phyloP scores from a whole-genome alignment of 2,329 filamentous ascomycete genomes.

The Bipolaris victoriae region DNA sequence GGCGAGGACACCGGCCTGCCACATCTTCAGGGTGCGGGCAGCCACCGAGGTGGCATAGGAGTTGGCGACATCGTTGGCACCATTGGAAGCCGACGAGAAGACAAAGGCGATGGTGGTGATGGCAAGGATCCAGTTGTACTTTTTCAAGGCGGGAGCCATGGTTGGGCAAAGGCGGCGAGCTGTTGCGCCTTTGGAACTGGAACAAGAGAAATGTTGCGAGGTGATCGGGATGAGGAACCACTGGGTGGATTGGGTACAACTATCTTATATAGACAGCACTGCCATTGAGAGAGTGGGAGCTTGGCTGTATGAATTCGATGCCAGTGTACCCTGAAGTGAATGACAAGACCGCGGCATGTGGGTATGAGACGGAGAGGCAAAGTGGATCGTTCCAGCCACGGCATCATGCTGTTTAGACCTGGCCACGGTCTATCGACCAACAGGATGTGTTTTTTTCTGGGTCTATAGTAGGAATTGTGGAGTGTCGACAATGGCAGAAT shows the following conservation, averaged over 20 bases:
- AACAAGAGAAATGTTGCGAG: background rate
- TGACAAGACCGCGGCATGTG: background rate
- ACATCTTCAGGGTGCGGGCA: constrained; percentile 59
- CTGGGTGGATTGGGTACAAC: background rate
- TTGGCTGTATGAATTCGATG: background rate
- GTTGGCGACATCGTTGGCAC: constrained; percentile 62
- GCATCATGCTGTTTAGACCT: constrained; percentile 3
- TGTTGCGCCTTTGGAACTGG: constrained; percentile 6
- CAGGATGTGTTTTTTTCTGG: background rate
- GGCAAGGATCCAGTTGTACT: constrained; percentile 52
- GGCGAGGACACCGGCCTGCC: constrained; percentile 58
- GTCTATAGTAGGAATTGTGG: background rate
- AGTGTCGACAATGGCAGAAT: background rate
- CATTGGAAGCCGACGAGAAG: constrained; percentile 46
- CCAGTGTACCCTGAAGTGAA: background rate
- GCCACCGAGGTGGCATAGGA: constrained; percentile 55
- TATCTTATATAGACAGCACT: constrained; percentile 8
- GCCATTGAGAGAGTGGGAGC: background rate
- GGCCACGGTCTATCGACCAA: background rate
- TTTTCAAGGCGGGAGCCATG: constrained; percentile 16
- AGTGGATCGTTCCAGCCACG: constrained; percentile 12
- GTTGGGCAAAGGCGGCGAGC: constrained; percentile 1
- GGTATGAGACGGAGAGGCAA: constrained; percentile 2
- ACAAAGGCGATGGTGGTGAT: constrained; percentile 49
- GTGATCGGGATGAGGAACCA: background rate